These are phyloP conservation scores for Chytriomyces confervae DNA, from an alignment of 192 early-diverging fungal genomes.

Conservation along the genomic window DNA sequence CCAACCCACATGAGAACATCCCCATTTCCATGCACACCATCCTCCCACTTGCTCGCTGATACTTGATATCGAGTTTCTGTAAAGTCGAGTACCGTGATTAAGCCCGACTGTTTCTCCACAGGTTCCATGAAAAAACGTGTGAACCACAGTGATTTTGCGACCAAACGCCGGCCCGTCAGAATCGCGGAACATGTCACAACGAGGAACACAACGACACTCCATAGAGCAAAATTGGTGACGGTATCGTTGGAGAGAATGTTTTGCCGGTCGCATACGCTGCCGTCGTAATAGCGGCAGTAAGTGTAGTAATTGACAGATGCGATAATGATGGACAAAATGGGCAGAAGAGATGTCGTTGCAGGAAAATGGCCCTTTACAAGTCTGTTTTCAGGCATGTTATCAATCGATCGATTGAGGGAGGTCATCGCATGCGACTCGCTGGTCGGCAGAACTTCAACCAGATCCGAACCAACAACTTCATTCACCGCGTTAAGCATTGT, in stretches of 20 bases:
- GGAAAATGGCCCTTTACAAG: not conserved
- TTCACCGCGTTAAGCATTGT: not conserved
- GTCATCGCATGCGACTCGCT: not conserved
- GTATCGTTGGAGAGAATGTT: not conserved
- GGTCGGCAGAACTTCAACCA: not conserved
- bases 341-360: constrained; percentile 1
- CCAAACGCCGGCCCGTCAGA: not conserved
- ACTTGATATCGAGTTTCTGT: constrained; percentile 18
- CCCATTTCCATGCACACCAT: not conserved
- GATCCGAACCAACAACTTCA: not conserved
- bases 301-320: constrained; percentile 28
- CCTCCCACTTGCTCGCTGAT: not conserved
- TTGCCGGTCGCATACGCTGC: constrained; percentile 4
- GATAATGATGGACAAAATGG: constrained; percentile 2
- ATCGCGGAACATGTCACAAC: not conserved
- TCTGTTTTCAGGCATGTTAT: not conserved
- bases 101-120: not conserved
- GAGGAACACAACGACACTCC: constrained; percentile 21
- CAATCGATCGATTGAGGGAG: not conserved
- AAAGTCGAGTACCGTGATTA: not conserved
- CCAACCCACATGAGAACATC: too few relatives aligned
- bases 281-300: constrained; percentile 29
- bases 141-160: not conserved
- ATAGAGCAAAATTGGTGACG: not conserved
- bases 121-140: not conserved